These are phyloP conservation scores for Colletotrichum neosansevieriae DNA, from an alignment of 2,329 filamentous ascomycete species.

Conservation along the genomic window DNA sequence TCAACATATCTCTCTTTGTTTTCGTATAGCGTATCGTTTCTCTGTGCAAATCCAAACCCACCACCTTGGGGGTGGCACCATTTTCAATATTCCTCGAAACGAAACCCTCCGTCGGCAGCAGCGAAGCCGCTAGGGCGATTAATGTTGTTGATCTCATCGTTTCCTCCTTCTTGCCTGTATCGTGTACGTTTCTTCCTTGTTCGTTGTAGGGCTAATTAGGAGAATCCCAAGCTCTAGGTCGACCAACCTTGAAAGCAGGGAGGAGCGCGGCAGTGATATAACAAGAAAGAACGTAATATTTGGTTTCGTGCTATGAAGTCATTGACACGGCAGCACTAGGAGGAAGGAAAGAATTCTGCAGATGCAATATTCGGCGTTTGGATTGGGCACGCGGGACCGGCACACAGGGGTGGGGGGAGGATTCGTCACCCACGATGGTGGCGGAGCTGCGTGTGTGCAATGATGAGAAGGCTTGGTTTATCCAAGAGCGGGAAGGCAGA, in stretches of 20 bases:
- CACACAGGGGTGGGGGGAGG: constrained; percentile 35
- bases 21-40: constrained; percentile 42
- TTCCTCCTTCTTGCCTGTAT: neutral
- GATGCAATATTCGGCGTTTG: constrained; percentile 22
- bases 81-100: constrained; percentile 48
- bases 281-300: neutral
- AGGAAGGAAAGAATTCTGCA: neutral
- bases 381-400: constrained; percentile 16
- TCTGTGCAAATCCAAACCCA: constrained; percentile 60
- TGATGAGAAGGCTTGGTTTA: constrained; percentile 28
- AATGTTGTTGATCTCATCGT: constrained; percentile 53
- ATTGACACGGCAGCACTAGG: constrained; percentile 30
- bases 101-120: constrained; percentile 46
- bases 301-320: constrained; percentile 31
- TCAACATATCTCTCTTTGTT: constrained; percentile 41
- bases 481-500: constrained; percentile 15
- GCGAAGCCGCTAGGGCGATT: constrained; percentile 47
- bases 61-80: constrained; percentile 54
- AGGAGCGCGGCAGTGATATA: constrained; percentile 20
- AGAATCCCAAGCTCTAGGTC: neutral
- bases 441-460: constrained; percentile 32
- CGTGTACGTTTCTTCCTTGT: neutral
- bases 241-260: constrained; percentile 14
- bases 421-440: constrained; percentile 39
- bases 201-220: constrained; percentile 5